These are phyloP conservation scores for Platanthera zijinensis DNA, from an alignment of 106 monocot species.

Conservation along the genomic window DNA sequence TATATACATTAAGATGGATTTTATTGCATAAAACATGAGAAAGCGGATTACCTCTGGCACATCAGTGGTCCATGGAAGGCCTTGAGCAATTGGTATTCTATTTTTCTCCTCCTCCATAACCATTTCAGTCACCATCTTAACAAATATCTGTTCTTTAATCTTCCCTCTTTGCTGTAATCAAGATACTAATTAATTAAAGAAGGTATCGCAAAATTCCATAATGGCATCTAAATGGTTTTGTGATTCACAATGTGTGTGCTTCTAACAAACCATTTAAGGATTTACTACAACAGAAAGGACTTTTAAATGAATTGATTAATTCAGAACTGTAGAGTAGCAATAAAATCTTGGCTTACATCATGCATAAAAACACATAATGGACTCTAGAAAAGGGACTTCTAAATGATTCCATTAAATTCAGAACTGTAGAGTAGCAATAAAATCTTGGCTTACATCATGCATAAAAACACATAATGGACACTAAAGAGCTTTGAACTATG, in stretches of 20 bases:
- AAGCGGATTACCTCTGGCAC: slow-evolving; percentile 65
- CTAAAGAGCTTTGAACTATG: neutral
- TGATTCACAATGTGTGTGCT: no score
- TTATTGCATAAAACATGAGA: neutral
- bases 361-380: neutral
- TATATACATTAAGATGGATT: neutral
- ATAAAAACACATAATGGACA: neutral
- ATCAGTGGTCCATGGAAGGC: slow-evolving; percentile 91
- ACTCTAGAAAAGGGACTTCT: neutral
- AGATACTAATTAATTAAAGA: neutral
- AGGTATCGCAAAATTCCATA: neutral
- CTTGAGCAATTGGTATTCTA: slow-evolving; percentile 80
- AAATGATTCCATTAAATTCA: neutral
- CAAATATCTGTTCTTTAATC: slow-evolving; percentile 68
- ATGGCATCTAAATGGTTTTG: no score
- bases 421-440: neutral
- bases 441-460: neutral
- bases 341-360: neutral
- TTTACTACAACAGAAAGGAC: neutral
- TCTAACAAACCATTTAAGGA: no score
- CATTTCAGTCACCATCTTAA: slow-evolving; percentile 79
- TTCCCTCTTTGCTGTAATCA: slow-evolving; percentile 83
- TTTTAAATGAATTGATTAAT: neutral
- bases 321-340: neutral
- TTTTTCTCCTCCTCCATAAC: slow-evolving; percentile 57